A percentile compares a stretch with the other conserved stretches of the same genome.
Conservation (phyloP, 306 rosid genomes). For the Castanopsis chinensis region DNA sequence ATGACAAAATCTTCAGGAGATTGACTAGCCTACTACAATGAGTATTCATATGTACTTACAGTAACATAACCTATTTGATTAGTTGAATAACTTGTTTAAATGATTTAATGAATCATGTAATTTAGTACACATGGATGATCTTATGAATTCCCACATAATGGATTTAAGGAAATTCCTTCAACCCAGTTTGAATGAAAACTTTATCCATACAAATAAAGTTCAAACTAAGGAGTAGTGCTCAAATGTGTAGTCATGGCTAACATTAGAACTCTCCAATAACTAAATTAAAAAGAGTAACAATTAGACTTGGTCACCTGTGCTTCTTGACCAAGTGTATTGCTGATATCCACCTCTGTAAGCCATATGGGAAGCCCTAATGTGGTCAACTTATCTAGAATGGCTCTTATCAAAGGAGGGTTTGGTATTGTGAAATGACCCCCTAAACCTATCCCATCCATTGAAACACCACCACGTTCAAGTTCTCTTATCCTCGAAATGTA, state of each 20-base stretch:
- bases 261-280: not conserved
- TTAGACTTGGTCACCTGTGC: slow-evolving; percentile 49
- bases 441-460: slow-evolving; percentile 85
- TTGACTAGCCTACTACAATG: no score
- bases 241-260: not conserved
- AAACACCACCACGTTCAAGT: slow-evolving; percentile 49
- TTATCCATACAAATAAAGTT: no score
- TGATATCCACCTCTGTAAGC: slow-evolving; percentile 89
- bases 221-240: no score
- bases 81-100: no score
- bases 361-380: slow-evolving; percentile 79
- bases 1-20: no score
- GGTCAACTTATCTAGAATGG: slow-evolving; percentile 77
- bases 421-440: slow-evolving; percentile 81
- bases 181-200: no score
- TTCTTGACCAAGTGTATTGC: slow-evolving; percentile 51
- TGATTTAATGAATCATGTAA: no score
- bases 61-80: no score
- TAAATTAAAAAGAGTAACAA: not conserved
- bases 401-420: slow-evolving; percentile 79
- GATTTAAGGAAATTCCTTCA: no score
- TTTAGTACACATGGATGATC: no score
- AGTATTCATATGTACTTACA: no score
- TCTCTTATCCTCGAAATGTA: slow-evolving; percentile 59
- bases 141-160: no score